These are phyloP conservation scores for Exophiala sp. DNA, from an alignment of 2,329 filamentous ascomycete species.

Conservation along the genomic window DNA sequence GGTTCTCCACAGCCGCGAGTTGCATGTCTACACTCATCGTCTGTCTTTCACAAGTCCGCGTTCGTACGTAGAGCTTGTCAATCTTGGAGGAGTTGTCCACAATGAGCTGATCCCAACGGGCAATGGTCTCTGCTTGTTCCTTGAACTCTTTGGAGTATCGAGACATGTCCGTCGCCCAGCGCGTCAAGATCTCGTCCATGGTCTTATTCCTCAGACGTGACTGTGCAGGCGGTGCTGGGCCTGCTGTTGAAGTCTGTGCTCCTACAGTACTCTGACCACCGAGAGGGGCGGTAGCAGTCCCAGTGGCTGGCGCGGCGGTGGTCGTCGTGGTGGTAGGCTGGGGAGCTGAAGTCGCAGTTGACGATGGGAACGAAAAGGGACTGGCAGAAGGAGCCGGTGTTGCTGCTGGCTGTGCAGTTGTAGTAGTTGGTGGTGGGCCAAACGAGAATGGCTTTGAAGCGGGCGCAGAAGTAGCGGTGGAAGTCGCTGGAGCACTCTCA, in stretches of 20 bases:
- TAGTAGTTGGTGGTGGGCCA: slow-evolving; percentile 24
- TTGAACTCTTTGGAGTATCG: slow-evolving; percentile 98
- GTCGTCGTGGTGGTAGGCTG: slow-evolving; percentile 32
- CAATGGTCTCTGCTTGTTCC: slow-evolving; percentile 79
- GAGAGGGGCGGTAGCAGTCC: slow-evolving; percentile 15
- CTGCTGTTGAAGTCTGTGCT: slow-evolving; percentile 70
- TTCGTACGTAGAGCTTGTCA: slow-evolving; percentile 84
- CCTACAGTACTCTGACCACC: slow-evolving; percentile 12
- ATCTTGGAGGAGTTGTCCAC: slow-evolving; percentile 96
- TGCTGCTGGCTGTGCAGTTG: slow-evolving; percentile 25
- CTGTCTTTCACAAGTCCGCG: slow-evolving; percentile 88
- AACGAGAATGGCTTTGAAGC: slow-evolving; percentile 29
- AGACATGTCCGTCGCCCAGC: slow-evolving; percentile 90
- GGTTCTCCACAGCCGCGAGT: slow-evolving; percentile 80
- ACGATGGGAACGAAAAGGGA: slow-evolving; percentile 31
- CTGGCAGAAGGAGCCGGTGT: slow-evolving; percentile 23
- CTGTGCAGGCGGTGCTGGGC: slow-evolving; percentile 72
- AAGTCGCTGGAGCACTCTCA: slow-evolving; percentile 29
- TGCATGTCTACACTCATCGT: slow-evolving; percentile 93
- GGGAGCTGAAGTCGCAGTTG: slow-evolving; percentile 33
- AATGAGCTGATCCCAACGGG: slow-evolving; percentile 84
- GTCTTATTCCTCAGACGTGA: slow-evolving; percentile 96
- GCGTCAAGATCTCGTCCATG: slow-evolving; percentile 97
- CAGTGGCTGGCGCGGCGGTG: slow-evolving; percentile 12
- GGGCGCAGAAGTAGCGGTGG: slow-evolving; percentile 31